phyloP scores from a whole-genome alignment of 805 yeast species.

The Ogataea siamensis region DNA sequence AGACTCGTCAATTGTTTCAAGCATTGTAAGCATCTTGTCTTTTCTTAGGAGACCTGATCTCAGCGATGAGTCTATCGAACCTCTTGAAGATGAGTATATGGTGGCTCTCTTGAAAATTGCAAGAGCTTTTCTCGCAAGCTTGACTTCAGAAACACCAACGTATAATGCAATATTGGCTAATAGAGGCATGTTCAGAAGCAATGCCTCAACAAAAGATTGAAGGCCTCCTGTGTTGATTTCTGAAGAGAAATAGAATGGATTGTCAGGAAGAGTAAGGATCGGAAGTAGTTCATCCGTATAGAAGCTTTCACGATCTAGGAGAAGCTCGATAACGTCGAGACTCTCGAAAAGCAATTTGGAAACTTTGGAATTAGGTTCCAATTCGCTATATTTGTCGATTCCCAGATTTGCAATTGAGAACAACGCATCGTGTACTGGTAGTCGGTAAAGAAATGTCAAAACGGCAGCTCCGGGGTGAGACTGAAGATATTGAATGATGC shows the following conservation, averaged over 20 bases:
- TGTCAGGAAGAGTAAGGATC: slow-evolving; percentile 42
- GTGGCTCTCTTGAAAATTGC: slow-evolving; percentile 52
- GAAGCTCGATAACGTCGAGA: slow-evolving; percentile 42
- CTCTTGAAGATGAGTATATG: slow-evolving; percentile 40
- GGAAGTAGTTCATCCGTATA: slow-evolving; percentile 57
- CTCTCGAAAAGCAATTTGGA: slow-evolving; percentile 40
- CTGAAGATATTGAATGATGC: slow-evolving; percentile 50
- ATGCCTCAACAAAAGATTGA: slow-evolving; percentile 65
- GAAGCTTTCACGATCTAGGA: slow-evolving; percentile 55
- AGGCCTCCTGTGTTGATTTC: slow-evolving; percentile 58
- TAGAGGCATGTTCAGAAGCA: slow-evolving; percentile 66
- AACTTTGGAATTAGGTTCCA: slow-evolving; percentile 32
- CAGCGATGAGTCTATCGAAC: slow-evolving; percentile 6
- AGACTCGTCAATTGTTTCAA: slow-evolving; percentile 78
- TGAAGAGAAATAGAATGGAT: slow-evolving; percentile 39
- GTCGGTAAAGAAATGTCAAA: slow-evolving; percentile 60
- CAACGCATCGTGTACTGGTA: slow-evolving; percentile 52
- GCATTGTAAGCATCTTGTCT: slow-evolving; percentile 64
- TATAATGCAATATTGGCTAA: slow-evolving; percentile 75
- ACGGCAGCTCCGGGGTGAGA: slow-evolving; percentile 70
- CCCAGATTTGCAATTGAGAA: slow-evolving; percentile 60
- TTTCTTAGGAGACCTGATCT: slow-evolving; percentile 38
- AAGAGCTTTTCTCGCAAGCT: slow-evolving; percentile 54
- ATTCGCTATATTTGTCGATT: slow-evolving; percentile 50
- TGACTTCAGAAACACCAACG: slow-evolving; percentile 53